Evolutionary conservation across 495 filamentous ascomycete species (phyloP), one percentile per base, ranked within the genome.

Genomic region (Podospora conica): DNA sequence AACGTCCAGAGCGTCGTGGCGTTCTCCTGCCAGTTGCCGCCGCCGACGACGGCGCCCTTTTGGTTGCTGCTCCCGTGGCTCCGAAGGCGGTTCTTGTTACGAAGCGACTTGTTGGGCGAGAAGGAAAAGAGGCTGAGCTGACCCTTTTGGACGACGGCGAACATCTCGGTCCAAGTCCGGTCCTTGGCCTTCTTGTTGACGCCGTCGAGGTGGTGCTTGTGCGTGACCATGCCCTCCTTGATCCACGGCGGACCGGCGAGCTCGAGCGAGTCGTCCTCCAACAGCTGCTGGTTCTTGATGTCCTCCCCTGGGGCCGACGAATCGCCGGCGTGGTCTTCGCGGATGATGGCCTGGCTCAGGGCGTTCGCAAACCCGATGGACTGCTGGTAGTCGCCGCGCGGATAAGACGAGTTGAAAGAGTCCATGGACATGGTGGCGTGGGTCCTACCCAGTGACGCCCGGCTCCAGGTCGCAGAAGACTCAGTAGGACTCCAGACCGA

Each of bases 351-450:
- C 73, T 96, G 96, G 68, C 91, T 96, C 3, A 99, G 84, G 18
- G 95, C 95, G 77, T 96, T 98, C 53, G 96, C 95, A 73, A 99
- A 99, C 0, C 95, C 95, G 71, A 99, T 96, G 0, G 93, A 96
- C 72, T 96, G 93, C 71, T 96, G 92, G 71, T 93, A 97, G 70
- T 96, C 95, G 24, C 87, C 88, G 27, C 87, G 87, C 3, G 87
- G 88, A 76, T 87, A 91, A n/a, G 85, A 83, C 1, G 90, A 93
- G 20, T 87, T 86, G 68, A 96, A 85, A 0, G 92, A 96, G 75
- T 95, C 91, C 68, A 96, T 90, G 12, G 94, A 97, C 79, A 93
- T 90, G 3, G 92, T 91, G 7, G 93, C 93, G 63, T 93, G 88
- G 4, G 91, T 93, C 71, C 93, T 92, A 54, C 93, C 91, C 64